Conservation (phyloP, 2,329 filamentous ascomycete species). For the Rhynchosporium agropyri region DNA sequence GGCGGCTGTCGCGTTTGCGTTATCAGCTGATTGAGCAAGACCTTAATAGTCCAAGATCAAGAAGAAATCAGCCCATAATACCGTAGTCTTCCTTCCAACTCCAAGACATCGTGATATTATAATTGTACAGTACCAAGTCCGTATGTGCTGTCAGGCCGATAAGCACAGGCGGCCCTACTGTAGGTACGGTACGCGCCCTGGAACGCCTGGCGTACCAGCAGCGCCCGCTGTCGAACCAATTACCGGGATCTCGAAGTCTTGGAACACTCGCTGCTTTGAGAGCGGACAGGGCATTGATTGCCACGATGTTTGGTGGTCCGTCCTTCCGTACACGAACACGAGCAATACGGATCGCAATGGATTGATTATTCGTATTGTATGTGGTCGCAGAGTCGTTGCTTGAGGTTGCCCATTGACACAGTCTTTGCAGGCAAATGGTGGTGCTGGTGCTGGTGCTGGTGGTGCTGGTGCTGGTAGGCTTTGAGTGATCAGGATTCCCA, state of each 20-base stretch:
- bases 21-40: constrained; percentile 18
- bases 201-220: constrained; percentile 38
- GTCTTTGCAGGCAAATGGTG: constrained; percentile 8
- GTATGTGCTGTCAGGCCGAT: not conserved
- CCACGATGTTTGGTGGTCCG: constrained; percentile 8
- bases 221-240: constrained; percentile 34
- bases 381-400: constrained; percentile 21
- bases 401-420: constrained; percentile 15
- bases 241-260: constrained; percentile 27
- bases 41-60: constrained; percentile 1
- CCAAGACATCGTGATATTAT: not conserved
- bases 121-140: too few relatives aligned
- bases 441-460: too few relatives aligned
- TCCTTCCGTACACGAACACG: not conserved
- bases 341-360: constrained; percentile 6
- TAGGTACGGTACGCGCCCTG: constrained; percentile 36
- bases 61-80: not conserved
- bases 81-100: too few relatives aligned
- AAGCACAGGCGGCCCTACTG: constrained; percentile 10
- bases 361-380: not conserved
- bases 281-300: not conserved
- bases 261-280: constrained; percentile 40
- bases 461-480: not conserved
- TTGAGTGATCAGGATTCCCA: constrained; percentile 9
- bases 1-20: not conserved